These are phyloP conservation scores for Backusella westeae DNA, from an alignment of 192 early-diverging fungal species.

Conservation along the genomic window DNA sequence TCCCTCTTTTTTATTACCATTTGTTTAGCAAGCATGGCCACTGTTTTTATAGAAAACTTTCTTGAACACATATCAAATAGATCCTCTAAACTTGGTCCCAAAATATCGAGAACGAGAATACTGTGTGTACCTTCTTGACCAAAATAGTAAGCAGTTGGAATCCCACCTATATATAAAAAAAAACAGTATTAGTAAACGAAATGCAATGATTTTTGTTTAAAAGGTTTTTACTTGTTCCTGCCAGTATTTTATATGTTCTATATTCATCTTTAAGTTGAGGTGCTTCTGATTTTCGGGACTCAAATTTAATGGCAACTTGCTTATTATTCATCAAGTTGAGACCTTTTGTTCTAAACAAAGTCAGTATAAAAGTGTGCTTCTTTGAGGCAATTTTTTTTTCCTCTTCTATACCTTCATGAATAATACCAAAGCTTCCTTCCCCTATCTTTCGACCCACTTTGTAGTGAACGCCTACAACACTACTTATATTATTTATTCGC, in stretches of 20 bases:
- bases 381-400: neutral
- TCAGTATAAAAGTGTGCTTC: neutral
- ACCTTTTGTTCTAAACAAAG: constrained; percentile 42
- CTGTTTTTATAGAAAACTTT: constrained; percentile 88
- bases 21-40: constrained; percentile 92
- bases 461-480: constrained; percentile 94
- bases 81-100: constrained; percentile 94
- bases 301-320: constrained; percentile 95
- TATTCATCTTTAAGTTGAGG: constrained; percentile 97
- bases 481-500: constrained; percentile 25
- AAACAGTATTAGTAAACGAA: neutral
- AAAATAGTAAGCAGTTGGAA: constrained; percentile 93
- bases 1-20: constrained; percentile 60
- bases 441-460: constrained; percentile 95
- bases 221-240: constrained; percentile 49
- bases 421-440: constrained; percentile 97
- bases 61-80: constrained; percentile 93
- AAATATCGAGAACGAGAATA: constrained; percentile 88
- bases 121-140: constrained; percentile 95
- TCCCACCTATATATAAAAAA: constrained; percentile 65
- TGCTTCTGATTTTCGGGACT: constrained; percentile 94
- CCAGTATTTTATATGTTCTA: constrained; percentile 90
- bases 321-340: constrained; percentile 86
- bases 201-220: neutral
- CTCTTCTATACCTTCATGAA: constrained; percentile 84